Base-by-base conservation (phyloP, 2,329 filamentous ascomycete genomes). In the Fusarium subtropicale region DNA sequence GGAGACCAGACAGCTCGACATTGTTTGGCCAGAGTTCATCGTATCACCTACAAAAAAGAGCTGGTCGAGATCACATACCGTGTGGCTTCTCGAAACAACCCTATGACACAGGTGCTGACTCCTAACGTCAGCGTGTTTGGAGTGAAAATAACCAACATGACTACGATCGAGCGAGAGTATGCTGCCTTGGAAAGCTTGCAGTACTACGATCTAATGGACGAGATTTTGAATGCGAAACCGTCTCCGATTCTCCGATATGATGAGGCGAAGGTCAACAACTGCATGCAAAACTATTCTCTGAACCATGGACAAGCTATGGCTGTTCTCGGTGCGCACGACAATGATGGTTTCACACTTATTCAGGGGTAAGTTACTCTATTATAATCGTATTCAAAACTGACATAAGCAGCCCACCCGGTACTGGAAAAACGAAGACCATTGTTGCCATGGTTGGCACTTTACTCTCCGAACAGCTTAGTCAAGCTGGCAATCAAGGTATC, bases 381-480 rank as follows among this genome's bases (percentile, higher is more conserved):
- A 46, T 26, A 20, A 15, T 30, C 15, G 10, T 13, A 34, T 30
- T 26, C 38, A 64, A 67, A 54, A 61, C 77, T 82, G 77, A 80
- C 78, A 69, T 72, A 8, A 56, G 41, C 58, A 91, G 93, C 57
- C 96, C 96, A 52, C 96, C 96, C 2, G 96, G 96, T 79, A 97
- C 96, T 6, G 96, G 95, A 76, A 99, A 99, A 82, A 99, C 96
- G 0, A 99, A 99, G 79, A 99, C 96, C 0, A 99, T 99, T 64
- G 88, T 97, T 58, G 96, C 95, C 33, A 97, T 99, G 85, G 94
- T 98, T 26, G 96, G 96, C 36, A 92, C 93, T 38, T 84, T 99
- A 18, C 71, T 74, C n/a, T 79, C 66, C 15, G 81, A 80, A 62
- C 79, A 78, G 72, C 76, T 75, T 64, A 79, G 73, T 68, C 81